Evolutionary conservation across 2,329 filamentous ascomycete genomes (phyloP).

Genomic region (Fusarium sp.): DNA sequence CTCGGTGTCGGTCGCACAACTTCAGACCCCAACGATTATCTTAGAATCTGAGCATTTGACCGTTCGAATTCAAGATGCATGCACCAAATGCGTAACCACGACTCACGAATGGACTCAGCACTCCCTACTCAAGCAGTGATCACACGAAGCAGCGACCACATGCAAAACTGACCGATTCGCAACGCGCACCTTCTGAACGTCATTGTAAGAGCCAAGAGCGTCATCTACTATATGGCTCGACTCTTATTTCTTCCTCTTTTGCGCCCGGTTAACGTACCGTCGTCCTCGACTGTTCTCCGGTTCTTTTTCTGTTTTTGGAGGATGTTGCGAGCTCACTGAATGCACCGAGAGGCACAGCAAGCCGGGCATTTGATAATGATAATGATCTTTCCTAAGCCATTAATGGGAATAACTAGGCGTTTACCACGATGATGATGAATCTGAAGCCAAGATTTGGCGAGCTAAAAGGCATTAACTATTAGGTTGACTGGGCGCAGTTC

Average conservation of each 20-base stretch:
- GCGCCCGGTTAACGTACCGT: background rate
- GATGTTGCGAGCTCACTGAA: constrained; percentile 13
- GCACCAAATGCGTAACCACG: background rate
- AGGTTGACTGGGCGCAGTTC: constrained; percentile 25
- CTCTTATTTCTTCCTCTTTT: background rate
- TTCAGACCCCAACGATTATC: background rate
- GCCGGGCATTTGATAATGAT: constrained; percentile 29
- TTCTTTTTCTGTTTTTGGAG: constrained; percentile 1
- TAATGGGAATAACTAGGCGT: constrained; percentile 12
- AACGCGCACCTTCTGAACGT: background rate
- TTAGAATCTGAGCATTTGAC: too few relatives aligned
- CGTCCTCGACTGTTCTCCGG: constrained; percentile 1
- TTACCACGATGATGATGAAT: constrained; percentile 34
- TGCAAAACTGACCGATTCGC: too few relatives aligned
- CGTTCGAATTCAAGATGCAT: background rate
- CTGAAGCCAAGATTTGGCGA: constrained; percentile 33
- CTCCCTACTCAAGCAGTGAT: background rate
- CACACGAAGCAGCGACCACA: background rate
- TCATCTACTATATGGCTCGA: background rate
- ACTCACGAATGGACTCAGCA: background rate
- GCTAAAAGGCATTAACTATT: constrained; percentile 16
- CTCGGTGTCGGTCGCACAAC: background rate
- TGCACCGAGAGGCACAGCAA: constrained; percentile 34
- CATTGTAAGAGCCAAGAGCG: background rate
- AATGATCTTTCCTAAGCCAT: constrained; percentile 33